Evolutionary conservation across 495 filamentous ascomycete species (phyloP).

Genomic region (Friedmanniomyces endolithicus): DNA sequence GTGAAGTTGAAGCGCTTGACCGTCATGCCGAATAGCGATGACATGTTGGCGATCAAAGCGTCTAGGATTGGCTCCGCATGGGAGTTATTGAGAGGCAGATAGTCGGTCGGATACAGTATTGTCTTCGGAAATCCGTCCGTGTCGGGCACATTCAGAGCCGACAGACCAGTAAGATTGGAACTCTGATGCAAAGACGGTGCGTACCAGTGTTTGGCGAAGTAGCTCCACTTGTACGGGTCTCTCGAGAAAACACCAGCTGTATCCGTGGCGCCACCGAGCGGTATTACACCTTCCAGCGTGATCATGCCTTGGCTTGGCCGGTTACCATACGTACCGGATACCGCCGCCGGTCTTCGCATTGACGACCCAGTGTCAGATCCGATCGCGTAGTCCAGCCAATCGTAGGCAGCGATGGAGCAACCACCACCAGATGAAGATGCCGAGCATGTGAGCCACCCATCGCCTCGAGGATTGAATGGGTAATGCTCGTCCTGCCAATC

Average conservation of each 20-base stretch:
- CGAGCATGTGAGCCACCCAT: slow-evolving; percentile 3
- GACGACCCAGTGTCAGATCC: slow-evolving; percentile 23
- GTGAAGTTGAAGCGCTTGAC: slow-evolving; percentile 25
- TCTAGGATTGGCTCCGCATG: slow-evolving; percentile 29
- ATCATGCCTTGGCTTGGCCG: slow-evolving; percentile 25
- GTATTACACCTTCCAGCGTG: slow-evolving; percentile 21
- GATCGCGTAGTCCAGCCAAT: slow-evolving; percentile 22
- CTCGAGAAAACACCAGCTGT: slow-evolving; percentile 31
- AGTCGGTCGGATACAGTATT: slow-evolving; percentile 30
- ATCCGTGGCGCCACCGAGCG: slow-evolving; percentile 23
- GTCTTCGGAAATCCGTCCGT: slow-evolving; percentile 28
- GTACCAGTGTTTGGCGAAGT: slow-evolving; percentile 33
- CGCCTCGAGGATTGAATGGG: slow-evolving; percentile 9
- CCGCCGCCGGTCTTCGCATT: slow-evolving; percentile 24
- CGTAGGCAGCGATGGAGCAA: slow-evolving; percentile 4
- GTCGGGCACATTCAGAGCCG: slow-evolving; percentile 26
- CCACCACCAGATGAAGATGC: slow-evolving; percentile 1
- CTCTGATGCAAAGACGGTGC: slow-evolving; percentile 27
- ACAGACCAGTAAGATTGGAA: slow-evolving; percentile 26
- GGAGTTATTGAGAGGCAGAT: slow-evolving; percentile 30
- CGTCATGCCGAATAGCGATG: slow-evolving; percentile 21
- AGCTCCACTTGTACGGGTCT: slow-evolving; percentile 29
- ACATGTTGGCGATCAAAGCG: slow-evolving; percentile 35
- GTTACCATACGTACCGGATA: slow-evolving; percentile 24
- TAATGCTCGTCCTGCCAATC: slow-evolving; percentile 24